Percentiles rank a stretch among this genome's conserved stretches.
phyloP scores from a whole-genome alignment of 352 stramenopile genomes.

The Globisporangium spiculum region DNA sequence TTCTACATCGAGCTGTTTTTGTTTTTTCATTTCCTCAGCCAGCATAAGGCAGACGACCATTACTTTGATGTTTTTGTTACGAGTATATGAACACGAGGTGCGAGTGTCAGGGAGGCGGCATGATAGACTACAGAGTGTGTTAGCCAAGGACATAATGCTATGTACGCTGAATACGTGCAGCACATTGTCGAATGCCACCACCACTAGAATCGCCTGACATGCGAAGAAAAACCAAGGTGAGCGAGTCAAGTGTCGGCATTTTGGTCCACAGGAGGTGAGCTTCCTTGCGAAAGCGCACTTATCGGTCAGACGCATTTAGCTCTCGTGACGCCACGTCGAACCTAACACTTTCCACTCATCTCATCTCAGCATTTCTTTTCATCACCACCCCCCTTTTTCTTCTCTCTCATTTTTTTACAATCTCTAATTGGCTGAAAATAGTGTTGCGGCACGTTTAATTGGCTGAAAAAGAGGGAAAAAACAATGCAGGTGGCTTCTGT shows the following conservation, averaged over 20 bases:
- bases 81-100: neutral
- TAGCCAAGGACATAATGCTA: too few relatives aligned
- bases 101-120: neutral
- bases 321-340: neutral
- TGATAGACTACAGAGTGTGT: neutral
- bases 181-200: too few relatives aligned
- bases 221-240: too few relatives aligned
- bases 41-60: neutral
- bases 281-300: neutral
- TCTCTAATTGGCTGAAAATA: neutral
- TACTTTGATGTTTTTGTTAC: neutral
- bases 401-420: neutral
- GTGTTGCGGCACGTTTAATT: neutral
- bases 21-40: neutral
- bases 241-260: too few relatives aligned
- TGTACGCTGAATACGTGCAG: too few relatives aligned
- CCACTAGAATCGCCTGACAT: too few relatives aligned
- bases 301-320: neutral
- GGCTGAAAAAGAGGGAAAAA: neutral
- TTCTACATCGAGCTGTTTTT: neutral
- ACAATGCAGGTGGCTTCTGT: neutral
- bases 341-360: constrained; percentile 1
- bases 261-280: too few relatives aligned
- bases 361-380: constrained; percentile 1
- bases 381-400: neutral